Base-by-base conservation (phyloP, 1,284 basidiomycete genomes). In the Ganoderma leucocontextum region DNA sequence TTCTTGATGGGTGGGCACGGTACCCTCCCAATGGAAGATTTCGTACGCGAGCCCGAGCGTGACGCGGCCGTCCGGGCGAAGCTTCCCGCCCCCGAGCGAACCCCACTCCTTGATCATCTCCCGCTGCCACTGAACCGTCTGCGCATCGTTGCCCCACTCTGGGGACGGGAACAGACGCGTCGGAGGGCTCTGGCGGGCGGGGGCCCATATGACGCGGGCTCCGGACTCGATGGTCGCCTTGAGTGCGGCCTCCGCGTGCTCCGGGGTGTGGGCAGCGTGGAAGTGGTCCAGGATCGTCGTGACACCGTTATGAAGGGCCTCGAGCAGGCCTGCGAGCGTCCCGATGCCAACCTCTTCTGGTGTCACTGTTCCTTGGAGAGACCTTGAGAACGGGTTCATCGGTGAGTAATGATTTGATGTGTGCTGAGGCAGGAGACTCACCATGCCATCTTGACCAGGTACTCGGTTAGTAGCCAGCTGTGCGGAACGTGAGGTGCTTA, bases 201-300 rank as follows among this genome's bases (percentile, higher is more conserved):
- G 73, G 53, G 76, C 75, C 71, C 78, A 75, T 22, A 80, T 62
- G 62, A 78, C 77, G 42, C 79, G 74, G 8, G 77, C 74, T 1
- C 79, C 78, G 53, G 78, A 79, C 65, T 79, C 68, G 44, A 76
- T 61, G 22, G 77, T 76, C 5, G 79, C 79, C 5, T 69, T 67
- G 25, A 79, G 71, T 7, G 69, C 75, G 5, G 77, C 76, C 17
- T 78, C 74, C n/a, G 75, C 75, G 67, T 78, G 77, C 63, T 74
- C 77, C 8, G 75, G 75, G 4, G 75, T 73, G 66, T 74, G 71
- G 7, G 77, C 75, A 13, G 75, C 75, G 66, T 79, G 79, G 72
- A 78, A 79, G 69, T 80, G 79, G 70, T 80, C 79, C 19, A 80
- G 70, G 62, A 80, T 65, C 49, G 79, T 78, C 29, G 78, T 79